A percentile compares a stretch with the other conserved stretches of the same genome.
These are phyloP conservation scores for Leucocoprinus leucothites DNA, from an alignment of 768 basidiomycete genomes.

Conservation along the genomic window DNA sequence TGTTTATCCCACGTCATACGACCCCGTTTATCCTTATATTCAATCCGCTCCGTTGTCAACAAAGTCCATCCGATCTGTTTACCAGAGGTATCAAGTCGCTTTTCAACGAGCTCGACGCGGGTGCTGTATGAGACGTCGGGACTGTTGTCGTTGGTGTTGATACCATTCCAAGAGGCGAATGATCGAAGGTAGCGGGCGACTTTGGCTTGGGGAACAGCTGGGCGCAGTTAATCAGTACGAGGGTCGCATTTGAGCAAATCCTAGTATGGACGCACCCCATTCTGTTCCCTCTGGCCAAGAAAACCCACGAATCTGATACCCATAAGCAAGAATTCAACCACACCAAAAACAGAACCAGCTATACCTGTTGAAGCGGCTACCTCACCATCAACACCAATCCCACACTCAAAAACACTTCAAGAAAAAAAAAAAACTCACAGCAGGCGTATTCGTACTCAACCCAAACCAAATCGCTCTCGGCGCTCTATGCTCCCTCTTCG, in stretches of 20 bases:
- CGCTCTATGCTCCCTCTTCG: conserved; percentile 28
- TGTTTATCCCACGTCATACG: conserved; percentile 36
- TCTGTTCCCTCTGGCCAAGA: conserved; percentile 28
- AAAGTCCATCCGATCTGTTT: conserved; percentile 32
- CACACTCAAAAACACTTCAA: neutral
- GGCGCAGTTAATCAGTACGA: neutral
- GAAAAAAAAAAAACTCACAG: conserved; percentile 21
- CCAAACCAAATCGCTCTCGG: conserved; percentile 37
- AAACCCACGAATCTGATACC: conserved; percentile 24
- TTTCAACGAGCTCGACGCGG: conserved; percentile 43
- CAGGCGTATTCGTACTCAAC: conserved; percentile 31
- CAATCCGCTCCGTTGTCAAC: conserved; percentile 28
- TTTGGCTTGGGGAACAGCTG: conserved; percentile 26
- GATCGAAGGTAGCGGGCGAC: conserved; percentile 36
- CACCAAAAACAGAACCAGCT: too few species aligned
- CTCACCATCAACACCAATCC: neutral
- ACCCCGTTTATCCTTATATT: conserved; percentile 13
- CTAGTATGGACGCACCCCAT: conserved; percentile 24
- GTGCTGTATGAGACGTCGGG: conserved; percentile 40
- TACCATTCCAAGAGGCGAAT: conserved; percentile 37
- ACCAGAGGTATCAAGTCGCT: conserved; percentile 25
- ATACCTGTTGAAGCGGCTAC: conserved; percentile 24
- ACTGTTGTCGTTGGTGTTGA: conserved; percentile 42
- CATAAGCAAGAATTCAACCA: neutral
- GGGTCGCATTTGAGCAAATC: neutral